phyloP scores from a whole-genome alignment of 2,329 filamentous ascomycete species.

The Domatiomyces catenatus region DNA sequence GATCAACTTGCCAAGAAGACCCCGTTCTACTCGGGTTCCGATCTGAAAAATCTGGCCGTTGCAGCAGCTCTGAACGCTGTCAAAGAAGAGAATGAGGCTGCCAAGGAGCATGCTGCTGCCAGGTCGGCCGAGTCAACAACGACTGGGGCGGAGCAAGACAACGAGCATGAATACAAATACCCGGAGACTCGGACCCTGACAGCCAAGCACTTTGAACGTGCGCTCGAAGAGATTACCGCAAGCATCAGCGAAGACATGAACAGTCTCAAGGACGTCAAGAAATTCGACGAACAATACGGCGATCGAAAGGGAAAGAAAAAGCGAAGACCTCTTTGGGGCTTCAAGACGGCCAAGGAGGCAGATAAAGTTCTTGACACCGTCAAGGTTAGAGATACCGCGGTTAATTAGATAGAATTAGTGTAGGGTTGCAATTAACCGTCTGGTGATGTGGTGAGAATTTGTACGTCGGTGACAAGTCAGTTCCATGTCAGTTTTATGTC shows the following conservation, averaged over 20 bases:
- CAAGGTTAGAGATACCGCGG: slow-evolving; percentile 23
- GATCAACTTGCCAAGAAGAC: slow-evolving; percentile 31
- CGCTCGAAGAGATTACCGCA: slow-evolving; percentile 74
- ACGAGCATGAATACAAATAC: slow-evolving; percentile 29
- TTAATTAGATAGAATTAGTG: not conserved
- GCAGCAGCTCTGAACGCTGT: slow-evolving; percentile 36
- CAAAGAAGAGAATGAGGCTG: slow-evolving; percentile 29
- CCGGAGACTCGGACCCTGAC: slow-evolving; percentile 53
- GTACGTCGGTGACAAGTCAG: no score
- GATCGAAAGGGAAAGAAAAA: slow-evolving; percentile 55
- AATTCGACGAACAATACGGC: slow-evolving; percentile 92
- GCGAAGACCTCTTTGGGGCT: slow-evolving; percentile 40
- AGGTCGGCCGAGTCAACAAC: not conserved
- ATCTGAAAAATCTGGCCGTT: slow-evolving; percentile 37
- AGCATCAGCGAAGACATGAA: slow-evolving; percentile 91
- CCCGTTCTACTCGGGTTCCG: slow-evolving; percentile 36
- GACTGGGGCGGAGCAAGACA: slow-evolving; percentile 5
- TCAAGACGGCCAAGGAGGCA: slow-evolving; percentile 25
- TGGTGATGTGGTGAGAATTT: no score
- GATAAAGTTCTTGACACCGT: slow-evolving; percentile 24
- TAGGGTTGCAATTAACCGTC: no score
- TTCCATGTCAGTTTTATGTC: no score
- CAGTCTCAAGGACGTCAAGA: slow-evolving; percentile 67
- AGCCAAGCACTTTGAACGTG: slow-evolving; percentile 64
- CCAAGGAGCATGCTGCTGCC: slow-evolving; percentile 7